Evolutionary conservation across 106 monocot genomes (phyloP).

Genomic region (Platanthera guangdongensis): DNA sequence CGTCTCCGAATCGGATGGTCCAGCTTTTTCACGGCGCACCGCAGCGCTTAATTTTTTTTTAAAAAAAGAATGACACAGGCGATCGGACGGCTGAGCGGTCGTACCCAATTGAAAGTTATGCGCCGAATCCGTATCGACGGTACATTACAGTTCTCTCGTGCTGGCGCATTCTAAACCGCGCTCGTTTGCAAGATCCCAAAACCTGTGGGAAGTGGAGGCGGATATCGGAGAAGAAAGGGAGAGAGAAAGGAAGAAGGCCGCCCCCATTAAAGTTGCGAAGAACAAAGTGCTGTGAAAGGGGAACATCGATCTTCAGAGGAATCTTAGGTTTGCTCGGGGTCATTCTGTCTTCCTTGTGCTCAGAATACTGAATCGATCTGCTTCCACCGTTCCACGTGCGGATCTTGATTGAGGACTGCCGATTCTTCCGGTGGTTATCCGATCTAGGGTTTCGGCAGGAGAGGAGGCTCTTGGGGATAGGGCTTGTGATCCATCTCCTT

Average conservation of each 20-base stretch:
- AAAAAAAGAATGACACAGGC: too few relatives aligned
- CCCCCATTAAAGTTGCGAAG: not conserved
- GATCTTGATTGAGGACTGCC: not conserved
- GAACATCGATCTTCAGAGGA: not conserved
- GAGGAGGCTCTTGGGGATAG: not conserved
- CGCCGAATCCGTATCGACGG: not conserved
- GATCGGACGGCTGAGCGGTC: not conserved
- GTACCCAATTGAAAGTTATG: not conserved
- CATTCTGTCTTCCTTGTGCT: not conserved
- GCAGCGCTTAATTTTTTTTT: too few relatives aligned
- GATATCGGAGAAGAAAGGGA: not conserved
- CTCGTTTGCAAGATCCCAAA: not conserved
- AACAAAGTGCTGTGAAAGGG: not conserved
- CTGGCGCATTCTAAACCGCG: not conserved
- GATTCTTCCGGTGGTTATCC: not conserved
- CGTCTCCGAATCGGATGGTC: too few relatives aligned
- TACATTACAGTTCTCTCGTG: conserved; percentile 1
- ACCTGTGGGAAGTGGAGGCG: not conserved
- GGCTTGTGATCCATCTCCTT: conserved; percentile 2
- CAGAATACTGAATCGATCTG: not conserved
- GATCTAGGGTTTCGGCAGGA: conserved; percentile 6
- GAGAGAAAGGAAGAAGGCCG: not conserved
- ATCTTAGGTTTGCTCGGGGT: not conserved
- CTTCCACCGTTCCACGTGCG: not conserved
- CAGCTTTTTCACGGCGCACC: too few relatives aligned